Evolutionary conservation across 495 filamentous ascomycete species (phyloP).

Genomic region (Saxophila tyrrhenica): DNA sequence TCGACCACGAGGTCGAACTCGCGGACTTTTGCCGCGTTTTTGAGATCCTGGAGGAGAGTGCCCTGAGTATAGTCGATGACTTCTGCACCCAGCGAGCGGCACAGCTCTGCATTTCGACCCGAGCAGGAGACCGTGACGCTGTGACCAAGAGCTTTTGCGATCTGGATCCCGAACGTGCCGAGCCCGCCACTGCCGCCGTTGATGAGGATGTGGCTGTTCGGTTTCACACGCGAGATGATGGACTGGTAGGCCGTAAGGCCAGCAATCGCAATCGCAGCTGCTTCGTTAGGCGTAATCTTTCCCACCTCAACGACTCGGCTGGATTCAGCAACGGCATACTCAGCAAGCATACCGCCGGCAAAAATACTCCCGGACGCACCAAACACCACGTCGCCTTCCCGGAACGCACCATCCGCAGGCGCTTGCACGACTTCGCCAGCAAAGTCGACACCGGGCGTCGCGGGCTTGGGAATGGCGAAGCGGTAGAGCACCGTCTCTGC

Average conservation of each 20-base stretch:
- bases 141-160: constrained; percentile 25
- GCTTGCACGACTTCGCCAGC: constrained; percentile 20
- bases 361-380: constrained; percentile 10
- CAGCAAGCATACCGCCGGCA: constrained; percentile 21
- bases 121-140: constrained; percentile 27
- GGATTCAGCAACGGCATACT: constrained; percentile 5
- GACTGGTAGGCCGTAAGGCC: constrained; percentile 25
- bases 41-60: constrained; percentile 40
- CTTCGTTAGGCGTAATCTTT: constrained; percentile 19
- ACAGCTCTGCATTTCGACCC: constrained; percentile 26
- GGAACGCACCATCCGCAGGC: background rate
- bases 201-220: constrained; percentile 25
- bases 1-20: constrained; percentile 52
- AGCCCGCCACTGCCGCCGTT: constrained; percentile 29
- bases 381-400: constrained; percentile 26
- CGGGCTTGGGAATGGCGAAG: constrained; percentile 15
- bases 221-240: constrained; percentile 19
- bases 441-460: constrained; percentile 25
- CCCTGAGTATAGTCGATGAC: constrained; percentile 53
- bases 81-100: constrained; percentile 50
- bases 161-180: constrained; percentile 26
- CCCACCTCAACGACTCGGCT: constrained; percentile 15
- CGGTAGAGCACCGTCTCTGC: constrained; percentile 19
- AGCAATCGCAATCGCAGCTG: constrained; percentile 18
- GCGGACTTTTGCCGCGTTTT: constrained; percentile 39